phyloP scores from a whole-genome alignment of 2,329 filamentous ascomycete species.

The Didymella segeticola region DNA sequence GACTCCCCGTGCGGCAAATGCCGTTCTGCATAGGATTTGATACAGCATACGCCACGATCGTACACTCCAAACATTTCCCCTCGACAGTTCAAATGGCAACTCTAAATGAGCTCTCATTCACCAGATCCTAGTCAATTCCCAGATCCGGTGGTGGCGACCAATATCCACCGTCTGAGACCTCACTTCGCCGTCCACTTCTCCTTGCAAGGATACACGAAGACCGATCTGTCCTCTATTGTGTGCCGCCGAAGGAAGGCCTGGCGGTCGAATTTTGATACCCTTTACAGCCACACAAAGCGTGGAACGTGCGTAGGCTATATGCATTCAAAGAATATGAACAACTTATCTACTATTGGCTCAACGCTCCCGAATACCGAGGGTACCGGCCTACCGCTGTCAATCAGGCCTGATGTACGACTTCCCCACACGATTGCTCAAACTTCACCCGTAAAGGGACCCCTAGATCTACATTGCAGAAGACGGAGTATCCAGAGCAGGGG shows the following conservation, averaged over 20 bases:
- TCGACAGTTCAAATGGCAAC: too few relatives aligned
- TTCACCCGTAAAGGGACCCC: background rate
- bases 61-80: too few relatives aligned
- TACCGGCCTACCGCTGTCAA: background rate
- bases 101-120: too few relatives aligned
- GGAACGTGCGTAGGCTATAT: conserved; percentile 6
- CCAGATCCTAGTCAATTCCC: background rate
- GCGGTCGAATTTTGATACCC: background rate
- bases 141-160: background rate
- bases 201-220: background rate
- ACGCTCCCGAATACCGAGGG: conserved; percentile 8
- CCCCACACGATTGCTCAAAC: background rate
- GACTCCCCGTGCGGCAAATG: too few relatives aligned
- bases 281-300: background rate
- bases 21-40: too few relatives aligned
- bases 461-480: background rate
- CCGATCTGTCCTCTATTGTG: background rate
- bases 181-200: background rate
- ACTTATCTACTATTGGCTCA: background rate
- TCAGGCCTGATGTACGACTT: background rate
- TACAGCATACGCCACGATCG: too few relatives aligned
- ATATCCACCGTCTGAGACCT: background rate
- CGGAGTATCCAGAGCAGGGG: background rate
- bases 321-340: background rate
- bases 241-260: background rate